Evolutionary conservation across 2,329 filamentous ascomycete genomes (phyloP).

Genomic region (Bipolaris zeicola): DNA sequence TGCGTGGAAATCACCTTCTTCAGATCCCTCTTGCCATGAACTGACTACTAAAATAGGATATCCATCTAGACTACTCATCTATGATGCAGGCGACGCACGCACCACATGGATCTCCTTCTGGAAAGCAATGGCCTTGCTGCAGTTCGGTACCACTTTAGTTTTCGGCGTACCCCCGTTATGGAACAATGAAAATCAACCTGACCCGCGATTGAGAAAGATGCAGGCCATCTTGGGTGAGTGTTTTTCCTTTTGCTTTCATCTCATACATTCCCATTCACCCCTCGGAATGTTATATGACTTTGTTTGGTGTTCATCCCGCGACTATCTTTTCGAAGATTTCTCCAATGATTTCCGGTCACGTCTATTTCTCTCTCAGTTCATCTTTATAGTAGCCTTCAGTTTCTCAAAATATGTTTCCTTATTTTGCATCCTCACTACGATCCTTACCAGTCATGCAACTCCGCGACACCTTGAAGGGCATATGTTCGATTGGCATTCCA

Average conservation of each 20-base stretch:
- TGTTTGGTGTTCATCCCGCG: neutral
- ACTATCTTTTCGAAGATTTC: neutral
- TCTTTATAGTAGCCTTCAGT: no score
- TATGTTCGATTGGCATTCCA: no score
- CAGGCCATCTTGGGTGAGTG: conserved; percentile 41
- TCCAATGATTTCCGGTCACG: neutral
- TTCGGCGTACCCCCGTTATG: conserved; percentile 43
- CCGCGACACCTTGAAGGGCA: no score
- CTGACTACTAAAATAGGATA: conserved; percentile 26
- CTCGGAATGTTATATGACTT: no score
- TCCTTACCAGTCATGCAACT: no score
- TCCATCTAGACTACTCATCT: conserved; percentile 40
- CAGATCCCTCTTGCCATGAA: no score
- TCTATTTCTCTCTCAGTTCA: no score
- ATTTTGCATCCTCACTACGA: no score
- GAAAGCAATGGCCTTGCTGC: conserved; percentile 44
- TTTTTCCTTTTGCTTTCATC: neutral
- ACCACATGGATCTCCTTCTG: conserved; percentile 45
- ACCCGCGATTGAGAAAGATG: conserved; percentile 32
- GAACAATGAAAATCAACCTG: conserved; percentile 42
- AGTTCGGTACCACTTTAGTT: conserved; percentile 41
- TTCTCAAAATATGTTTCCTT: no score
- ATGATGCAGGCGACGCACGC: conserved; percentile 46
- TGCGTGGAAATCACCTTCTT: conserved; percentile 6
- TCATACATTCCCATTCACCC: neutral